phyloP scores from a whole-genome alignment of 306 rosid species.

The Casuarina cunninghamiana region DNA sequence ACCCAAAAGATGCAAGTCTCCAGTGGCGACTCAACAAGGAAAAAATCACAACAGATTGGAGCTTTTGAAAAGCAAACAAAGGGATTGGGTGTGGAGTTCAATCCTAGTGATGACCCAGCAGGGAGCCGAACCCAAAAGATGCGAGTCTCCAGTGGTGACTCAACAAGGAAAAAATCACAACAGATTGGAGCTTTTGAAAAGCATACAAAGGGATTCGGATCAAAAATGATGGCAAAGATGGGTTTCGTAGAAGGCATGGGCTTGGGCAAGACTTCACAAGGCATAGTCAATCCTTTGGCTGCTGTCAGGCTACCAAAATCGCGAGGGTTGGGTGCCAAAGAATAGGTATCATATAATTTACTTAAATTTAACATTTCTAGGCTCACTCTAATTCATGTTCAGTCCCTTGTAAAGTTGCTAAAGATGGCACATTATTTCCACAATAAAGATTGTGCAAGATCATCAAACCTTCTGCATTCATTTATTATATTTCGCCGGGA shows the following conservation, averaged over 20 bases:
- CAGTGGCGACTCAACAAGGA: constrained; percentile 28
- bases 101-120: constrained; percentile 25
- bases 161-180: constrained; percentile 30
- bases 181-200: constrained; percentile 69
- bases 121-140: not conserved
- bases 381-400: not conserved
- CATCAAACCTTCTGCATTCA: not conserved
- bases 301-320: constrained; percentile 74
- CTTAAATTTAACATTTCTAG: constrained; percentile 6
- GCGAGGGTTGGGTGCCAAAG: constrained; percentile 77
- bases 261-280: constrained; percentile 78
- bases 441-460: not conserved
- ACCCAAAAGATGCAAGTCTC: not conserved
- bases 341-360: constrained; percentile 21
- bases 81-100: constrained; percentile 60
- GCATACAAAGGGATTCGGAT: constrained; percentile 90
- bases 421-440: constrained; percentile 5
- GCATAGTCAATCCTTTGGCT: constrained; percentile 65
- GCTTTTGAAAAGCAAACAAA: constrained; percentile 82
- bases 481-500: not conserved
- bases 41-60: constrained; percentile 45
- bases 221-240: constrained; percentile 96
- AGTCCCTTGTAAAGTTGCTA: constrained; percentile 12
- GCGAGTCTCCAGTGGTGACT: constrained; percentile 17
- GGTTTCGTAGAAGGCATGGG: constrained; percentile 89